Conservation (phyloP, 2,329 filamentous ascomycete species). For the Fusarium nisikadoi region DNA sequence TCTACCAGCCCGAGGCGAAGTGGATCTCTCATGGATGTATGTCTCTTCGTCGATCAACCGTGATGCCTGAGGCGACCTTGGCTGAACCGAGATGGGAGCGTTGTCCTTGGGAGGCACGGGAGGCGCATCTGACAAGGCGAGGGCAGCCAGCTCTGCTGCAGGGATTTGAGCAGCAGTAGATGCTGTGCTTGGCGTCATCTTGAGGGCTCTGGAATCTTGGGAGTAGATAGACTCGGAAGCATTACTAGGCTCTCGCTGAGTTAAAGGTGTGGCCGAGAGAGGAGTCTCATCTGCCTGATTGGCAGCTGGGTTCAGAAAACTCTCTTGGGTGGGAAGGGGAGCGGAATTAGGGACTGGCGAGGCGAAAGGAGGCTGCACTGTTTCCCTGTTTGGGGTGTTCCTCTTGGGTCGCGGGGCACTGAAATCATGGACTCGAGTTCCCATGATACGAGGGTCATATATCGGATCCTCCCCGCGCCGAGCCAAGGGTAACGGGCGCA, state of each 20-base stretch:
- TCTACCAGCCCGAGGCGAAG: conserved; percentile 50
- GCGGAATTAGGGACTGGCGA: conserved; percentile 28
- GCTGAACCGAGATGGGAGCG: conserved; percentile 39
- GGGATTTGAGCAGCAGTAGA: conserved; percentile 37
- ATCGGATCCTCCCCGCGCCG: conserved; percentile 56
- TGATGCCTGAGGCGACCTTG: conserved; percentile 39
- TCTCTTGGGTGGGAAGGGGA: conserved; percentile 32
- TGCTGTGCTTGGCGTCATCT: conserved; percentile 43
- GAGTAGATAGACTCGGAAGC: conserved; percentile 48
- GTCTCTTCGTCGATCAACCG: conserved; percentile 33
- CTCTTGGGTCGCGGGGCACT: conserved; percentile 66
- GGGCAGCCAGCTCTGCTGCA: not conserved
- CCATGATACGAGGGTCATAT: conserved; percentile 73
- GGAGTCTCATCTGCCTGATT: conserved; percentile 15
- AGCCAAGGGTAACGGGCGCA: conserved; percentile 54
- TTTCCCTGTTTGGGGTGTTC: conserved; percentile 27
- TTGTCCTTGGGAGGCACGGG: conserved; percentile 55
- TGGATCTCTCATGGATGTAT: conserved; percentile 31
- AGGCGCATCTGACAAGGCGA: conserved; percentile 41
- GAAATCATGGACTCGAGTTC: conserved; percentile 73
- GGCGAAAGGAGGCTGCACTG: conserved; percentile 12
- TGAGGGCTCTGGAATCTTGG: conserved; percentile 42
- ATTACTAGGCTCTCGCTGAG: conserved; percentile 46
- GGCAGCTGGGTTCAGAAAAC: conserved; percentile 3
- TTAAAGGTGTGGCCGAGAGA: conserved; percentile 25